A percentile compares a stretch with the other conserved stretches of the same genome.
These are phyloP conservation scores for Gypsophila paniculata DNA, from an alignment of 179 eudicot species.

Conservation along the genomic window DNA sequence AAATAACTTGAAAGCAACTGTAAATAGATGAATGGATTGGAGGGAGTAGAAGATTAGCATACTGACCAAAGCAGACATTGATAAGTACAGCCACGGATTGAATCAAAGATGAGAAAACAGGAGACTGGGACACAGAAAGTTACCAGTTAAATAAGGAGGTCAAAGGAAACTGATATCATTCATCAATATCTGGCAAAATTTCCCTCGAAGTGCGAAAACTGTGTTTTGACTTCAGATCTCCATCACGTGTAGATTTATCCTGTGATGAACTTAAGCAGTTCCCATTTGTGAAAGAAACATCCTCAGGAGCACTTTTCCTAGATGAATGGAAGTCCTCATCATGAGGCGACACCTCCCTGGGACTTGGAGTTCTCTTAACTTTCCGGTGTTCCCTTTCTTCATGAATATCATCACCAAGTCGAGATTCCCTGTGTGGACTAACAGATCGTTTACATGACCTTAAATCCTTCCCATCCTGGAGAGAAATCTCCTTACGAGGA, in stretches of 20 bases:
- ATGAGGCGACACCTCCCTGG: constrained; percentile 7
- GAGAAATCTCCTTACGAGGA: constrained; percentile 24
- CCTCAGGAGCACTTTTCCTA: constrained; percentile 5
- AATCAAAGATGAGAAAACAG: constrained; percentile 1
- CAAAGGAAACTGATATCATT: constrained; percentile 3
- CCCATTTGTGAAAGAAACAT: constrained; percentile 4
- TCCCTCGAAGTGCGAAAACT: background rate
- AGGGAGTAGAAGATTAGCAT: background rate
- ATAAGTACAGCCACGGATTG: background rate
- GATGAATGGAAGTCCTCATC: constrained; percentile 14
- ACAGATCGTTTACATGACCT: constrained; percentile 28
- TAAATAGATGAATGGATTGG: too few relatives aligned
- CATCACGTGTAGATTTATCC: constrained; percentile 21
- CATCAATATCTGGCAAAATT: constrained; percentile 6
- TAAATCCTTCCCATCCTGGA: constrained; percentile 9
- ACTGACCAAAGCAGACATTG: background rate
- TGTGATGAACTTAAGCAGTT: constrained; percentile 8
- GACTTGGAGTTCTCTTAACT: constrained; percentile 15
- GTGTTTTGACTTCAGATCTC: background rate
- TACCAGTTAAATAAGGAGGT: constrained; percentile 10
- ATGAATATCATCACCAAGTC: constrained; percentile 24
- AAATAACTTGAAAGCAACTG: too few relatives aligned
- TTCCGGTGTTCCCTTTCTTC: background rate
- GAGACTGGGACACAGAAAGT: constrained; percentile 2
- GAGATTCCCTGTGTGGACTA: constrained; percentile 38